Conservation (phyloP, 371 early-diverging fungal genomes). For the Mortierella sp. region DNA sequence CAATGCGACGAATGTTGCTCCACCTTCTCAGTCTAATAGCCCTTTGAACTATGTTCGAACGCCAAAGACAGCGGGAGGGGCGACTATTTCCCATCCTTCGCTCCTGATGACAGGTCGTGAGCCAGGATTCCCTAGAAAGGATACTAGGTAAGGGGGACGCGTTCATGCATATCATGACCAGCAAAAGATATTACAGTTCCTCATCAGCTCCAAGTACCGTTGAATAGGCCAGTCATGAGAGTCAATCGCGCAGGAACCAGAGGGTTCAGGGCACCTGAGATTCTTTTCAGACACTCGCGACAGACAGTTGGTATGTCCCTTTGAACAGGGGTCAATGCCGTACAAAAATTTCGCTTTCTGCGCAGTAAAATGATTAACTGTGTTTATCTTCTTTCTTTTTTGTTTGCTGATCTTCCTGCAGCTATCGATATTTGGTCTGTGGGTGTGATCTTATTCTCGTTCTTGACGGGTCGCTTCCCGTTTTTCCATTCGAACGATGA, state of each 20-base stretch:
- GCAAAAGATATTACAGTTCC: too few species aligned
- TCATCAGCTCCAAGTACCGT: too few species aligned
- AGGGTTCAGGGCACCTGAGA: slow-evolving; percentile 98
- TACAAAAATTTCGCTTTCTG: too few species aligned
- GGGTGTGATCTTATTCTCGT: slow-evolving; percentile 90
- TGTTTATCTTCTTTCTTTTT: too few species aligned
- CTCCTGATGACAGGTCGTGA: slow-evolving; percentile 6
- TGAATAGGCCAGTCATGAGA: slow-evolving; percentile 69
- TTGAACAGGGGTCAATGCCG: too few species aligned
- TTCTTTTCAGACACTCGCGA: slow-evolving; percentile 84
- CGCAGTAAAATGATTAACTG: too few species aligned
- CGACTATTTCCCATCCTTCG: not conserved
- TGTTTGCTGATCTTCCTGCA: not conserved
- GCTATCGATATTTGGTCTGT: slow-evolving; percentile 86
- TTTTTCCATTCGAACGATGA: slow-evolving; percentile 95
- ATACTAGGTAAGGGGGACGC: slow-evolving; percentile 55
- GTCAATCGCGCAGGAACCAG: slow-evolving; percentile 98
- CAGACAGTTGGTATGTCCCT: slow-evolving; percentile 83
- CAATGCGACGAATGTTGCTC: not conserved
- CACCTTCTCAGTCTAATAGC: not conserved
- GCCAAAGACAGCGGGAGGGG: not conserved
- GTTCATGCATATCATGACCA: too few species aligned
- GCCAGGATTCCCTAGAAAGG: slow-evolving; percentile 46
- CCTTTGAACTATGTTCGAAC: not conserved
- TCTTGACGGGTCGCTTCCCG: slow-evolving; percentile 91